Evolutionary conservation across 83 land plant species (phyloP).

Genomic region (Diphasiastrum complanatum): DNA sequence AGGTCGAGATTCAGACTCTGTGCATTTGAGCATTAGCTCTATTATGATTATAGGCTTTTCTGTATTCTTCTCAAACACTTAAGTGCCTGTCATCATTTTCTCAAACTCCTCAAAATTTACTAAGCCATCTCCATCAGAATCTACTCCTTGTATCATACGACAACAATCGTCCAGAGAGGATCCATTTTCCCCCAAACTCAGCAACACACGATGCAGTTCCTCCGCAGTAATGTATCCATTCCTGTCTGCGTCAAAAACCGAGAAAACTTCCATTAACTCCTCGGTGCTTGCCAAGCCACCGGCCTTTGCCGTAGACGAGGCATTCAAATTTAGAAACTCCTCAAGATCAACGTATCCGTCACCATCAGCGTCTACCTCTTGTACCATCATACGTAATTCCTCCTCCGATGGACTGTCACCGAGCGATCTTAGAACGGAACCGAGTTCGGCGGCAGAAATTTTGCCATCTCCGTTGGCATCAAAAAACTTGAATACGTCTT

Average conservation of each 20-base stretch:
- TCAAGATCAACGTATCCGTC: constrained; percentile 50
- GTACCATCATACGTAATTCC: constrained; percentile 32
- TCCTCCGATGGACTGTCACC: constrained; percentile 15
- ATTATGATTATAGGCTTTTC: no score
- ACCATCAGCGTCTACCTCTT: constrained; percentile 38
- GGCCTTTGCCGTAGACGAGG: constrained; percentile 13
- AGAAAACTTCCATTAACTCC: constrained; percentile 48
- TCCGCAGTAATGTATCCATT: constrained; percentile 51
- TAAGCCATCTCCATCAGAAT: constrained; percentile 40
- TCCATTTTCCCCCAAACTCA: constrained; percentile 39
- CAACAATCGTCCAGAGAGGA: constrained; percentile 43
- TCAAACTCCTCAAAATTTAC: constrained; percentile 53
- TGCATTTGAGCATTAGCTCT: no score
- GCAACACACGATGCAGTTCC: constrained; percentile 36
- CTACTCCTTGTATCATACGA: constrained; percentile 51
- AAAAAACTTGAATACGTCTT: constrained; percentile 44
- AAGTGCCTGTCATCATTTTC: constrained; percentile 65
- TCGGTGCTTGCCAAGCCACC: constrained; percentile 26
- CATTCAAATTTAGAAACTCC: constrained; percentile 48
- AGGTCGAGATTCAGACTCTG: no score
- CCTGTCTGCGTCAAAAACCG: constrained; percentile 40
- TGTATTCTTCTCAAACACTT: no score
- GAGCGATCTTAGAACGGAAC: constrained; percentile 25
- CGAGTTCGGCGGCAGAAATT: constrained; percentile 50
- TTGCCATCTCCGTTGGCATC: constrained; percentile 53